Conservation (phyloP, 73 alveolate species). For the Paramecium pentaurelia region DNA sequence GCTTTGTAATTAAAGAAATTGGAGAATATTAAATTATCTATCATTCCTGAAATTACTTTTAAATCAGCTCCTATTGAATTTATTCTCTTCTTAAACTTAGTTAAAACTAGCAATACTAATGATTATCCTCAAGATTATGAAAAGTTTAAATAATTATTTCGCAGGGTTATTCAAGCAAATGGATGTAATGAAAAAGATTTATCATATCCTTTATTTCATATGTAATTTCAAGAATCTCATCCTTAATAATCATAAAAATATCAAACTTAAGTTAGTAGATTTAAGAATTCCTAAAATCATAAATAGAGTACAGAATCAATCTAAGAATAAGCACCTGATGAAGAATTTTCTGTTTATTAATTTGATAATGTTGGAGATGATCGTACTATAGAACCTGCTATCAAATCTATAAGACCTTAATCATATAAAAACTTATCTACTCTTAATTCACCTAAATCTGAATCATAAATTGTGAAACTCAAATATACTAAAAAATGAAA, state of each 20-base stretch:
- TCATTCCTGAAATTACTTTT: not conserved
- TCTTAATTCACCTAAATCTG: not conserved
- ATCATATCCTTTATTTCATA: not conserved
- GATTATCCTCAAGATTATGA: constrained; percentile 21
- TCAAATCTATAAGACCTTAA: not conserved
- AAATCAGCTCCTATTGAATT: constrained; percentile 29
- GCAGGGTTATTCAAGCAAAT: not conserved
- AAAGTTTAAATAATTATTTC: not conserved
- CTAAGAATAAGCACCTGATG: not conserved
- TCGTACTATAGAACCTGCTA: not conserved
- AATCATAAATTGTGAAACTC: not conserved
- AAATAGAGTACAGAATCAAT: not conserved
- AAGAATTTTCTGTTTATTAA: not conserved
- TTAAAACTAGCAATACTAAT: not conserved
- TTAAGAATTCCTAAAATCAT: not conserved
- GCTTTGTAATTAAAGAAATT: not conserved
- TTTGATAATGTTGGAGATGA: not conserved
- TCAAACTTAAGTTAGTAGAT: not conserved
- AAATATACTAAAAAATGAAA: not conserved
- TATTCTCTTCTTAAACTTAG: not conserved
- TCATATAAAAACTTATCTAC: not conserved
- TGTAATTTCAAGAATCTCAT: not conserved
- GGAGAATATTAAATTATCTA: not conserved
- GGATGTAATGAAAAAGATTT: not conserved
- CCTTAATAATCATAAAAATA: not conserved